phyloP scores from a whole-genome alignment of 192 early-diverging fungal species.

The Coemansia sp. region DNA sequence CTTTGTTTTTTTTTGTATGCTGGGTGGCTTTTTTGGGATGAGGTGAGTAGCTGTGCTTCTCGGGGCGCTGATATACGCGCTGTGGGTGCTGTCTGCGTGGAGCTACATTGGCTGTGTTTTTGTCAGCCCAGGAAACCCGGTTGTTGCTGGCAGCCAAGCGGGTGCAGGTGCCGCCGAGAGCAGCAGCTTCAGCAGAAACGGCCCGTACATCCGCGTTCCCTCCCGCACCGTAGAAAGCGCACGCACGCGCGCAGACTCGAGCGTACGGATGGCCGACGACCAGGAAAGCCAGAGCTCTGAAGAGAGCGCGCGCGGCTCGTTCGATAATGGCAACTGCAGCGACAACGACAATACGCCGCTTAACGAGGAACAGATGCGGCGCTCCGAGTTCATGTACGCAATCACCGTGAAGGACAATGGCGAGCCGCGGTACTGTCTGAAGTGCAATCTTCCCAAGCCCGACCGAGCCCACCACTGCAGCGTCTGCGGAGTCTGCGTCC shows the following conservation, averaged over 20 bases:
- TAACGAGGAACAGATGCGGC: constrained; percentile 32
- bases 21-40: no score
- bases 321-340: constrained; percentile 9
- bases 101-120: constrained; percentile 41
- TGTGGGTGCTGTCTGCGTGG: constrained; percentile 27
- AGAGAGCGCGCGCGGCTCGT: constrained; percentile 6
- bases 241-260: constrained; percentile 6
- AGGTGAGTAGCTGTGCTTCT: neutral
- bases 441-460: constrained; percentile 67
- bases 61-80: neutral
- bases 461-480: constrained; percentile 82
- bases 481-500: constrained; percentile 70
- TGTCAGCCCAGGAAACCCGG: constrained; percentile 28
- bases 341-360: constrained; percentile 24
- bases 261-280: constrained; percentile 4
- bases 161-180: constrained; percentile 1
- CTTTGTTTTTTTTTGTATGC: neutral
- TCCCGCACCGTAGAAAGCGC: neutral
- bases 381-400: constrained; percentile 33
- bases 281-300: constrained; percentile 5
- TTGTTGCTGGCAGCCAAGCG: neutral
- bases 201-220: constrained; percentile 12
- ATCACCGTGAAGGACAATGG: constrained; percentile 52
- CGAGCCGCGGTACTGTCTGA: constrained; percentile 52
- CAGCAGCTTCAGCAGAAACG: constrained; percentile 14